Percentiles rank a stretch among this genome's conserved stretches.
phyloP scores from a whole-genome alignment of 176 grass and related monocot species.

The Oryza coarctata region DNA sequence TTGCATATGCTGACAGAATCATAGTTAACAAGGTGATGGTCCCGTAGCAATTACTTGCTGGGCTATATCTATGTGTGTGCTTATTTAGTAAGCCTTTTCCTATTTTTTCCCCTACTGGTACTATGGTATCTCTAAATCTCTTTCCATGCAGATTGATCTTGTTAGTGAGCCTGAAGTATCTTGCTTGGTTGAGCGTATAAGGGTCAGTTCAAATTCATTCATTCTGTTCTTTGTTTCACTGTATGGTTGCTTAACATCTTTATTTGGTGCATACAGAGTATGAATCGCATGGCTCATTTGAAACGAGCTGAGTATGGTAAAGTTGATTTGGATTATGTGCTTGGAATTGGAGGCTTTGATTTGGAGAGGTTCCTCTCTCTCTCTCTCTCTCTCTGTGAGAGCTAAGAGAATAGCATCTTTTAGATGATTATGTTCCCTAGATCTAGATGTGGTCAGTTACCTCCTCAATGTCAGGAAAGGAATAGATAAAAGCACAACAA shows the following conservation, averaged over 20 bases:
- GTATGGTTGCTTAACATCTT: slow-evolving; percentile 28
- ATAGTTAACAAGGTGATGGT: slow-evolving; percentile 91
- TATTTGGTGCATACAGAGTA: slow-evolving; percentile 61
- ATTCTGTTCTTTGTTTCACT: neutral
- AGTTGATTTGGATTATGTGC: slow-evolving; percentile 98
- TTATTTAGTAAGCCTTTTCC: neutral
- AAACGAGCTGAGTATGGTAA: slow-evolving; percentile 80
- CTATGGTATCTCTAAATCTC: slow-evolving; percentile 10
- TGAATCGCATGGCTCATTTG: slow-evolving; percentile 91
- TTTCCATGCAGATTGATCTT: slow-evolving; percentile 81
- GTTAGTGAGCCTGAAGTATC: slow-evolving; percentile 74
- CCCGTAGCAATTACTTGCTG: neutral
- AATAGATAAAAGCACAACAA: neutral
- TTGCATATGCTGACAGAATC: slow-evolving; percentile 97
- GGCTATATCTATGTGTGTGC: neutral
- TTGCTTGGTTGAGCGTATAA: slow-evolving; percentile 85
- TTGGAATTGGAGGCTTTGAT: slow-evolving; percentile 99
- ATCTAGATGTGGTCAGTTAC: neutral
- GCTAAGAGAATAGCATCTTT: neutral
- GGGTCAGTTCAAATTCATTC: slow-evolving; percentile 35
- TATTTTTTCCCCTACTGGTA: neutral
- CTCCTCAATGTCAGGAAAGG: neutral
- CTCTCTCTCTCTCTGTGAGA: neutral
- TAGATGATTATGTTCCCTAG: neutral
- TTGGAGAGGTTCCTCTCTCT: slow-evolving; percentile 76